phyloP scores from a whole-genome alignment of 805 yeast genomes.

The Saitoella complicata region DNA sequence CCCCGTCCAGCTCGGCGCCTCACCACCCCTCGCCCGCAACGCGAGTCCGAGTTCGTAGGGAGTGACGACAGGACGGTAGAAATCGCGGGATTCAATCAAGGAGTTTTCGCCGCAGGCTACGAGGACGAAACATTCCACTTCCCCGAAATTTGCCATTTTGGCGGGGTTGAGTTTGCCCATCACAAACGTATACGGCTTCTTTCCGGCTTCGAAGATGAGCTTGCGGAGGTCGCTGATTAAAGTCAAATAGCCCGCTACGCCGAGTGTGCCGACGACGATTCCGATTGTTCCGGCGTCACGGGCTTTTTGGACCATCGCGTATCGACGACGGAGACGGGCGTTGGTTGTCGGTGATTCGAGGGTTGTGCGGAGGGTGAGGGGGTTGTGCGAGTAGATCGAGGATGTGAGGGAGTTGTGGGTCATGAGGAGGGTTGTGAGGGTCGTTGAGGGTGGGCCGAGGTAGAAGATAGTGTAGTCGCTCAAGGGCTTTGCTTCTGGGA shows the following conservation, averaged over 20 bases:
- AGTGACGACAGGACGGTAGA: slow-evolving; percentile 79
- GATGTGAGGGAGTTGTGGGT: slow-evolving; percentile 24
- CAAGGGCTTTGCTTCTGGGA: slow-evolving; percentile 14
- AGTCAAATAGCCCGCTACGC: slow-evolving; percentile 56
- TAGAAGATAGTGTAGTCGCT: slow-evolving; percentile 48
- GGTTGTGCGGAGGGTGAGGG: slow-evolving; percentile 26
- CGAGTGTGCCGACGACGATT: slow-evolving; percentile 74
- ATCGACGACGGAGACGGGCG: slow-evolving; percentile 70
- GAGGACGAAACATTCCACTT: slow-evolving; percentile 87
- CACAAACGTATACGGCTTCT: slow-evolving; percentile 84
- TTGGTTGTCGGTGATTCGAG: slow-evolving; percentile 15
- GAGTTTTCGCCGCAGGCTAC: slow-evolving; percentile 91
- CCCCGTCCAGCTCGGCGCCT: slow-evolving; percentile 53
- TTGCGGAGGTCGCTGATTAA: slow-evolving; percentile 44
- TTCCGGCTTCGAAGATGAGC: slow-evolving; percentile 57
- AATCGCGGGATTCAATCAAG: slow-evolving; percentile 61
- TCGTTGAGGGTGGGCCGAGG: slow-evolving; percentile 51
- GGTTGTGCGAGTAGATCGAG: slow-evolving; percentile 47
- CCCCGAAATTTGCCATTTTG: slow-evolving; percentile 86
- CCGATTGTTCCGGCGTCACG: slow-evolving; percentile 88
- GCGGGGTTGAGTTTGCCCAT: slow-evolving; percentile 98
- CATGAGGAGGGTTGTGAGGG: slow-evolving; percentile 1
- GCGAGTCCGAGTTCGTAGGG: slow-evolving; percentile 85
- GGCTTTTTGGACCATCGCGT: slow-evolving; percentile 73
- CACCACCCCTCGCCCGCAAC: slow-evolving; percentile 45